Evolutionary conservation across 2,329 filamentous ascomycete species (phyloP).

Genomic region (Hymenoscyphus fraxineus): DNA sequence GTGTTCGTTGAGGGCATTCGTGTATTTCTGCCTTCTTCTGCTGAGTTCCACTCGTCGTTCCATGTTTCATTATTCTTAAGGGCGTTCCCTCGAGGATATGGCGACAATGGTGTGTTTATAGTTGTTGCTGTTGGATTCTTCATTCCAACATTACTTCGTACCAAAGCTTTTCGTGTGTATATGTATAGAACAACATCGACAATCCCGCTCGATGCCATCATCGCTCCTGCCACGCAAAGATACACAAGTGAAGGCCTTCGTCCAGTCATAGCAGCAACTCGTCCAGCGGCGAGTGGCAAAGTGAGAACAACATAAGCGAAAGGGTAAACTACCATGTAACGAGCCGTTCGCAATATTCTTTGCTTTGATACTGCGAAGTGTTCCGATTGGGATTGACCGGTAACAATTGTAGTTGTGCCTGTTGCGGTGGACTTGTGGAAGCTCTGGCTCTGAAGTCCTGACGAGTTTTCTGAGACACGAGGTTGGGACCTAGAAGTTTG

Average conservation of each 20-base stretch:
- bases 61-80: neutral
- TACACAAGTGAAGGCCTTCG: slow-evolving; percentile 16
- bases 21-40: neutral
- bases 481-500: neutral
- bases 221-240: slow-evolving; percentile 22
- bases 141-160: slow-evolving; percentile 11
- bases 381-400: slow-evolving; percentile 8
- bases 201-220: slow-evolving; percentile 28
- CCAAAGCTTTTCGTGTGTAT: slow-evolving; percentile 26
- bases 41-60: neutral
- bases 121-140: neutral
- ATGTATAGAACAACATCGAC: slow-evolving; percentile 28
- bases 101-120: neutral
- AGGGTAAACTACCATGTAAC: slow-evolving; percentile 50
- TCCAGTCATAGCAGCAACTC: slow-evolving; percentile 46
- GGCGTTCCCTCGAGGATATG: neutral
- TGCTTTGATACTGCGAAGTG: slow-evolving; percentile 20
- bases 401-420: slow-evolving; percentile 19
- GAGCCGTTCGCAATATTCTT: slow-evolving; percentile 38
- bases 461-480: neutral
- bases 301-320: slow-evolving; percentile 48
- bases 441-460: neutral
- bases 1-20: neutral
- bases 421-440: slow-evolving; percentile 7
- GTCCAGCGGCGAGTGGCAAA: slow-evolving; percentile 46